These are phyloP conservation scores for Ascobolus immersus DNA, from an alignment of 495 filamentous ascomycete genomes.

Conservation along the genomic window DNA sequence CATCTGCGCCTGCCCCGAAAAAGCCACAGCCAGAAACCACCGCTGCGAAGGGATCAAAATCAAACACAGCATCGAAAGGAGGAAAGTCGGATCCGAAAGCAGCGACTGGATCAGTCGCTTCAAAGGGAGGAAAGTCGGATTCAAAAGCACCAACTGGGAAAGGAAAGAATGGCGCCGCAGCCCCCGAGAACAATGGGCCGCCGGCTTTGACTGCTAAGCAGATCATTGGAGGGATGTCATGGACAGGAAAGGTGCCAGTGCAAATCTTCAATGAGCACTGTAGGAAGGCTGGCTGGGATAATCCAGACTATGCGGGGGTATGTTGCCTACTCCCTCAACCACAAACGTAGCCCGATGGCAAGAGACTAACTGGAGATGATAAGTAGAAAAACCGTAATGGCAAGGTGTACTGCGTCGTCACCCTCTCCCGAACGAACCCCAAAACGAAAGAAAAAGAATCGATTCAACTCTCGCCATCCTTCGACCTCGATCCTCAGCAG, in stretches of 20 bases:
- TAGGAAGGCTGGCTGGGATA: constrained; percentile 68
- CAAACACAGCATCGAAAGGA: too few species aligned
- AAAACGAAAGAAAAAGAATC: constrained; percentile 55
- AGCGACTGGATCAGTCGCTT: too few species aligned
- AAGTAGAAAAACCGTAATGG: constrained; percentile 20
- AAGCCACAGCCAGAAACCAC: too few species aligned
- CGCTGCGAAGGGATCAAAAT: too few species aligned
- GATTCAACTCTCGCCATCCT: constrained; percentile 33
- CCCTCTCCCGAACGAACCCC: constrained; percentile 47
- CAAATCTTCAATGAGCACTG: constrained; percentile 72
- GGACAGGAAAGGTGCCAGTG: constrained; percentile 90
- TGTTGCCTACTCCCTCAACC: constrained; percentile 6
- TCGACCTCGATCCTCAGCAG: constrained; percentile 57
- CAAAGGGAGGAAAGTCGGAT: too few species aligned
- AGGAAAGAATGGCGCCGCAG: too few species aligned
- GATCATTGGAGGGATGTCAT: constrained; percentile 87
- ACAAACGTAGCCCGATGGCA: neutral
- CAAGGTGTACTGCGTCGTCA: constrained; percentile 54
- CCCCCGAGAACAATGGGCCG: too few species aligned
- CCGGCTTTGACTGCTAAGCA: too few species aligned
- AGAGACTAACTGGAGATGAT: constrained; percentile 8
- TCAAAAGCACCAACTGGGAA: too few species aligned
- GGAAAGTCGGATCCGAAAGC: too few species aligned
- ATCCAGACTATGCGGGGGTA: constrained; percentile 70
- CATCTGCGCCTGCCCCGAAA: too few species aligned